Evolutionary conservation across 2,329 filamentous ascomycete species (phyloP).

Genomic region (Trichoderma brevicompactum): DNA sequence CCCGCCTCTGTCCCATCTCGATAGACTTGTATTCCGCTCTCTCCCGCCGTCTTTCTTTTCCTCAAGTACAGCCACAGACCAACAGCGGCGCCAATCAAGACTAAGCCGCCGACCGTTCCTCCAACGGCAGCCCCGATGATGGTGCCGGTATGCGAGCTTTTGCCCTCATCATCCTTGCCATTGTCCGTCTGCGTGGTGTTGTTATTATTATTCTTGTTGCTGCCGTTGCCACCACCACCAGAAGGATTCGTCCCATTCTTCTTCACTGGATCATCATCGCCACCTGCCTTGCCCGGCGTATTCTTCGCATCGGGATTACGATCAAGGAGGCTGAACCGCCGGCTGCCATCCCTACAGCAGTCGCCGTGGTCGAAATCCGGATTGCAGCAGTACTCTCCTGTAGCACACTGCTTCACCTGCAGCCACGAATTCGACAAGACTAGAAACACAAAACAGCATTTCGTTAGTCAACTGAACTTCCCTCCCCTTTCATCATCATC

Average conservation of each 20-base stretch:
- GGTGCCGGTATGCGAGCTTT: not conserved
- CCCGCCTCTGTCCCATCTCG: not conserved
- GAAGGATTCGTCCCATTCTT: not conserved
- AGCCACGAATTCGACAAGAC: conserved; percentile 4
- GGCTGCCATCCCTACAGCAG: conserved; percentile 4
- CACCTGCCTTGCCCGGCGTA: not conserved
- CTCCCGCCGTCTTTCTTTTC: not conserved
- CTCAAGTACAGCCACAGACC: not conserved
- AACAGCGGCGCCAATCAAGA: not conserved
- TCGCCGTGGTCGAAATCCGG: conserved; percentile 12
- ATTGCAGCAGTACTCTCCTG: conserved; percentile 25
- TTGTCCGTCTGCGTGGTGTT: not conserved
- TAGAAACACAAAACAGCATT: no score
- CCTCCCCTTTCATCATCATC: no score
- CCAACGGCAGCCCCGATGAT: conserved; percentile 5
- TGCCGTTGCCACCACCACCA: not conserved
- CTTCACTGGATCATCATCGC: not conserved
- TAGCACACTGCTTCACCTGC: conserved; percentile 17
- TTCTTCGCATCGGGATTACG: not conserved
- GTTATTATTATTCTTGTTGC: not conserved
- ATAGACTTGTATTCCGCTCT: not conserved
- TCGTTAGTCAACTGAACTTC: no score
- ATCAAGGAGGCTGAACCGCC: not conserved
- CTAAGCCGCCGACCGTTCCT: conserved; percentile 9
- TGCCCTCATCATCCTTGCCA: not conserved